Base-by-base conservation (phyloP, 768 basidiomycete species). In the Psilocybe cyanescens region DNA sequence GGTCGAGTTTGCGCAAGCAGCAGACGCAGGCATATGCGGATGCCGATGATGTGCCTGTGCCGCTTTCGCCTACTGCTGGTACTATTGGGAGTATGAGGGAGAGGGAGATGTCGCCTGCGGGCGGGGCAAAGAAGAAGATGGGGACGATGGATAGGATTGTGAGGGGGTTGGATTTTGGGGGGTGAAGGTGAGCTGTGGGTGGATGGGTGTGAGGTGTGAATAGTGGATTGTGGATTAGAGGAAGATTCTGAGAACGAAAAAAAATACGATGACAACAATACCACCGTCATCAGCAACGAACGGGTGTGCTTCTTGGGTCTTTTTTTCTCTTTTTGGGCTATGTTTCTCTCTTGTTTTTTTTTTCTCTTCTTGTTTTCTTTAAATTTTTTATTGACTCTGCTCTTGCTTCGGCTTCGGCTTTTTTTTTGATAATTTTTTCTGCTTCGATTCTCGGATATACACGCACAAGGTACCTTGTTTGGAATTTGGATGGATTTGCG, bases 1-100 rank as follows among this genome's bases (percentile, higher is more conserved):
- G 75, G 1, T 76, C 75, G 4, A 77, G 71, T 58, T 60, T 78
- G n/a, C 51, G 64, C 29, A 58, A 61, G 55, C 66, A 65, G 37
- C 49, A 61, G 17, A 24, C 0, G 37, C 37, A 24, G 37, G 37
- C 37, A 39, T 14, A 39, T 8, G 37, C 0, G 37, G 37, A 19
- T 45, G 24, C 11, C 24, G 16, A 55, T 16, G 4, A 28, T 16
- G 50, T 12, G 24, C 46, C 33, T 45, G 7, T 19, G 16, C 33
- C 54, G 4, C n/a, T 28, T n/a, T 41, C 54, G 28, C 57, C 63
- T 29, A 47, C 55, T 14, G 16, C 33, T 30, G 61, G 24, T 24
- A 24, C 62, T 1, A 52, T 16, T 19, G 41, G 39, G n/a, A 29
- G 56, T 4, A 57, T 37, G 30, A 31, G 31, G 52, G 58, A 50